Evolutionary conservation across 768 basidiomycete species (phyloP).

Genomic region (Jaapia argillacea): DNA sequence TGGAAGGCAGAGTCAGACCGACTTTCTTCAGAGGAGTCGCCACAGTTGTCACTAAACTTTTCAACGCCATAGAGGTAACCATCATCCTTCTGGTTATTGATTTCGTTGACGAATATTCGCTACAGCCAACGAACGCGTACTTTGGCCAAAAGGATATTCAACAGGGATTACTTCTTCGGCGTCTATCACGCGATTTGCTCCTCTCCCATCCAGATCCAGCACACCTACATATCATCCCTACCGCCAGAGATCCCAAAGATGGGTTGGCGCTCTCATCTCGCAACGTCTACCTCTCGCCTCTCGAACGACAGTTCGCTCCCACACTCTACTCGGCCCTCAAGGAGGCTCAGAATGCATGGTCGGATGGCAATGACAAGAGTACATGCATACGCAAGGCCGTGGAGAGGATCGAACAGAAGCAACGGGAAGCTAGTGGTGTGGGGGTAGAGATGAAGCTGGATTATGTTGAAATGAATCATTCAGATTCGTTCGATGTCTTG

Average conservation of each 20-base stretch:
- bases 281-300: constrained; percentile 66
- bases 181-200: constrained; percentile 70
- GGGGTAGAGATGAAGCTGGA: constrained; percentile 56
- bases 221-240: constrained; percentile 82
- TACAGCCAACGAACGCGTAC: constrained; percentile 82
- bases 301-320: constrained; percentile 49
- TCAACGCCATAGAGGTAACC: constrained; percentile 78
- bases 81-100: background rate
- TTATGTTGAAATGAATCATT: constrained; percentile 85
- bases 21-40: constrained; percentile 94
- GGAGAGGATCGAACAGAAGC: constrained; percentile 16
- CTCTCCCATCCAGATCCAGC: constrained; percentile 64
- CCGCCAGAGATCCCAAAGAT: constrained; percentile 53
- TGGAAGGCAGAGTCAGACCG: constrained; percentile 86
- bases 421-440: constrained; percentile 12
- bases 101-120: constrained; percentile 2
- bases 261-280: constrained; percentile 85
- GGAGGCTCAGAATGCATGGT: constrained; percentile 48
- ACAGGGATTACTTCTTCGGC: constrained; percentile 79
- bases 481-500: constrained; percentile 61
- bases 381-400: constrained; percentile 32
- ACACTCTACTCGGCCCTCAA: constrained; percentile 62
- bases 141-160: constrained; percentile 99
- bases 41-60: constrained; percentile 90
- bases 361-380: constrained; percentile 37